Percentiles rank a stretch among this genome's conserved stretches.
phyloP scores from a whole-genome alignment of 495 filamentous ascomycete species.

The Patellaria atrata region DNA sequence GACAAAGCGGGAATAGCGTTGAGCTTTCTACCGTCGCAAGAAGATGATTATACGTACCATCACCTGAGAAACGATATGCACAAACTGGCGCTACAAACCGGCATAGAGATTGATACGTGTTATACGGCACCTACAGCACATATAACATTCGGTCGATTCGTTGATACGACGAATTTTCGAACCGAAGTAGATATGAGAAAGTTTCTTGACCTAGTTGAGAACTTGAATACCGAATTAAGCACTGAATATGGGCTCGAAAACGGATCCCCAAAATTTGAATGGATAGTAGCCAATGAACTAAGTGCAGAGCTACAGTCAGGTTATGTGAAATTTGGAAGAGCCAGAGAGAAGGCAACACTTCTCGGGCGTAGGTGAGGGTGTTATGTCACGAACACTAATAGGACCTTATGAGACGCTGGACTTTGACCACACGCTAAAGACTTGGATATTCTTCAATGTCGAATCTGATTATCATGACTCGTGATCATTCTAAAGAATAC shows the following conservation, averaged over 20 bases:
- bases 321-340: conserved; percentile 3
- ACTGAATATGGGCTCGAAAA: no score
- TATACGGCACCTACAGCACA: conserved; percentile 2
- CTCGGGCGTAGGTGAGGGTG: no score
- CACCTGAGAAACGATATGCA: conserved; percentile 6
- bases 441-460: no score
- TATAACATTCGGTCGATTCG: conserved; percentile 1
- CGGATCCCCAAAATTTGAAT: no score
- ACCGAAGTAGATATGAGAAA: not conserved
- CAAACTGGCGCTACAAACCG: conserved; percentile 1
- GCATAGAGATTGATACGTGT: conserved; percentile 2
- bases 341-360: conserved; percentile 4
- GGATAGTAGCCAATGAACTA: not conserved
- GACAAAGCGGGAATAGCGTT: conserved; percentile 3
- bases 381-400: no score
- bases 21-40: not conserved
- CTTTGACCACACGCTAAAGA: no score
- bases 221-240: not conserved
- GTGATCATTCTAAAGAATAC: no score
- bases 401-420: no score
- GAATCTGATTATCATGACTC: no score
- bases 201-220: not conserved
- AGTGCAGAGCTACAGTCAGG: conserved; percentile 2
- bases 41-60: conserved; percentile 1
- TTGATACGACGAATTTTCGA: conserved; percentile 1